These are phyloP conservation scores for Rhodamnia rubescens DNA, from an alignment of 345 rosid genomes.

Conservation along the genomic window DNA sequence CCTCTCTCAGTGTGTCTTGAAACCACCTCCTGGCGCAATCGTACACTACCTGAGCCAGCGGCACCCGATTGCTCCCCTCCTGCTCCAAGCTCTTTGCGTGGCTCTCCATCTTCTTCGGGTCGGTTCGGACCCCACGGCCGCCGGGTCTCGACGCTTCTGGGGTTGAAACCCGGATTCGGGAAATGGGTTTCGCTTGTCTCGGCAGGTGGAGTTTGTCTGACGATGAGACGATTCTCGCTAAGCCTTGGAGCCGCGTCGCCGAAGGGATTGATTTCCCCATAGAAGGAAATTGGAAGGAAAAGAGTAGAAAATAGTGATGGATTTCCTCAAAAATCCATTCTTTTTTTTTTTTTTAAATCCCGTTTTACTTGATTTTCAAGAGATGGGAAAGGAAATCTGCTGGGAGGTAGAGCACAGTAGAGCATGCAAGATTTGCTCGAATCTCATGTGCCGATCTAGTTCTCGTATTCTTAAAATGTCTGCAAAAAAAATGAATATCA, in stretches of 20 bases:
- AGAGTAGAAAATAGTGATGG: no score
- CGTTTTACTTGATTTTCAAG: neutral
- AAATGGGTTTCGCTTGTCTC: conserved; percentile 15
- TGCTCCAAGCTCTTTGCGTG: neutral
- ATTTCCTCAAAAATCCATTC: neutral
- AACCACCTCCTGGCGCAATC: conserved; percentile 74
- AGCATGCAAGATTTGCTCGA: no score
- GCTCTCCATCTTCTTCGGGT: conserved; percentile 25
- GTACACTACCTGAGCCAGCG: conserved; percentile 54
- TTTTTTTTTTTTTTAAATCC: neutral
- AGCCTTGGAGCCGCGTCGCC: conserved; percentile 26
- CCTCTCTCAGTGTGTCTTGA: conserved; percentile 62
- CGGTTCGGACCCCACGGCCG: neutral
- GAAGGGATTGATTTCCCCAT: conserved; percentile 55
- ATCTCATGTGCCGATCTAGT: no score
- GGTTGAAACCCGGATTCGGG: conserved; percentile 11
- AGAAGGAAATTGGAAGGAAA: neutral
- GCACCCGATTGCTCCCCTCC: conserved; percentile 22
- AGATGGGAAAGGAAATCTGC: neutral
- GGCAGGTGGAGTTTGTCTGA: conserved; percentile 24
- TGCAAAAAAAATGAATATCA: no score
- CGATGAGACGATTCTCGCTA: conserved; percentile 32
- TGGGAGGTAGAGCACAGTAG: no score
- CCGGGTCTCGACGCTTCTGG: conserved; percentile 1
- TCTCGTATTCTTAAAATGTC: no score